Base-by-base conservation (phyloP, 495 filamentous ascomycete species). In the Bryoglossum gracile region DNA sequence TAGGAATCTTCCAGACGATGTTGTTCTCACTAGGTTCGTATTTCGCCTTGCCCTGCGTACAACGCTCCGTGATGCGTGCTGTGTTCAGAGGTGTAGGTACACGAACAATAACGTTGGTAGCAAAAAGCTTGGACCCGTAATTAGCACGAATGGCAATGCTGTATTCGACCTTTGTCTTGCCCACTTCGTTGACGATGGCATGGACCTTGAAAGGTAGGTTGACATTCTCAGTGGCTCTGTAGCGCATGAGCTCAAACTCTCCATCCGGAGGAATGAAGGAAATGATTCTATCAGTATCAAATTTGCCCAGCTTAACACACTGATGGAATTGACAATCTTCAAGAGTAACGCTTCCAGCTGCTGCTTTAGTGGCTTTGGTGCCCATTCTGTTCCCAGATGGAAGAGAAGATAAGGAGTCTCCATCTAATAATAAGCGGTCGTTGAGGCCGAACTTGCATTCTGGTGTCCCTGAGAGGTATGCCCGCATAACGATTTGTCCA, bases 361-460 rank as follows among this genome's bases (percentile, higher is more conserved):
- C 94, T 0, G 92, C 92, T 64, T 94, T 87, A 8, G 90, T 95
- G 30, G 89, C 86, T 64, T 95, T 95, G 43, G 81, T 82, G 4
- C 84, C 83, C 43, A 77, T 71, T 43, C 71, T 68, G 61, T 86
- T 88, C 1, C 86, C 86, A 16, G 79, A 81, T 21, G 78, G 83
- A n/a, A 80, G 62, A 36, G 67, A 77, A 17, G 68, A 76, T 24
- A 84, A 70, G 36, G 67, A 78, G 59, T 89, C 86, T 35, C 86
- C 82, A 53, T 96, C 94, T 4, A 99, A 73, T 0, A 96, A 77
- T 3, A 99, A 74, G 0, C 92, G 88, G 64, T 99, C 94, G 64
- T 99, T 99, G 30, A 99, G 82, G 4, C 94, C 94, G 59, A 99
- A 99, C 68, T 99, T 99, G 76, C 94, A 99, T 68, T 99, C 94